These are phyloP conservation scores for Speleostelium caveatum DNA, from an alignment of 78 protist genomes.

Conservation along the genomic window DNA sequence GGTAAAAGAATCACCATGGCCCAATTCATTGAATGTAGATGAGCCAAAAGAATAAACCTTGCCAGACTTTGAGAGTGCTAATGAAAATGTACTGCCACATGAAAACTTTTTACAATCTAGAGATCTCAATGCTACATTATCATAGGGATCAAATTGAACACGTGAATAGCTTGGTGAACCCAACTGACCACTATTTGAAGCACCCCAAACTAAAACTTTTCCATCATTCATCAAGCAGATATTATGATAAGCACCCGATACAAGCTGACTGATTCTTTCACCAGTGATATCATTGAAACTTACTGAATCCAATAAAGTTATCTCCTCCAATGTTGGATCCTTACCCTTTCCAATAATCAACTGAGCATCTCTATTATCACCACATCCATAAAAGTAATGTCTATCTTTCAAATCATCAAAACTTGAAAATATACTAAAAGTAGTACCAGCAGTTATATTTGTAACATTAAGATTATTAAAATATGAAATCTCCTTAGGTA, in stretches of 20 bases:
- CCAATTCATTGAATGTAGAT: slow-evolving; percentile 50
- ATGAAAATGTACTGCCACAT: slow-evolving; percentile 41
- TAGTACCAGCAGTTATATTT: slow-evolving; percentile 42
- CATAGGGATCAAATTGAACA: slow-evolving; percentile 20
- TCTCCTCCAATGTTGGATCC: slow-evolving; percentile 12
- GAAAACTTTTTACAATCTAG: not conserved
- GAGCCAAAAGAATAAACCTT: slow-evolving; percentile 64
- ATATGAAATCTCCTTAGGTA: slow-evolving; percentile 18
- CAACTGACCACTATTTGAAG: slow-evolving; percentile 46
- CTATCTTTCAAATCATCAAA: not conserved
- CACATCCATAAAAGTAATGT: slow-evolving; percentile 23
- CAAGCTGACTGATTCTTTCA: not conserved
- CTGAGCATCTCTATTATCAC: slow-evolving; percentile 52
- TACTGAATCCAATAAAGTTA: not conserved
- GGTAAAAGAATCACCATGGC: slow-evolving; percentile 24
- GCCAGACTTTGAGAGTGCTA: slow-evolving; percentile 53
- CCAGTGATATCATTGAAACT: not conserved
- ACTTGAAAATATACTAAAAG: slow-evolving; percentile 16
- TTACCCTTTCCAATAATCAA: slow-evolving; percentile 66
- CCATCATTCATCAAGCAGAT: slow-evolving; percentile 4
- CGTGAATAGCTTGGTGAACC: slow-evolving; percentile 27
- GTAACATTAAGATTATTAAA: not conserved
- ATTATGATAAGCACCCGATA: slow-evolving; percentile 46
- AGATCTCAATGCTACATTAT: not conserved
- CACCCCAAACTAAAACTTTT: slow-evolving; percentile 24